Base-by-base conservation (phyloP, 129 eudicot genomes). In the Saposhnikovia divaricata region DNA sequence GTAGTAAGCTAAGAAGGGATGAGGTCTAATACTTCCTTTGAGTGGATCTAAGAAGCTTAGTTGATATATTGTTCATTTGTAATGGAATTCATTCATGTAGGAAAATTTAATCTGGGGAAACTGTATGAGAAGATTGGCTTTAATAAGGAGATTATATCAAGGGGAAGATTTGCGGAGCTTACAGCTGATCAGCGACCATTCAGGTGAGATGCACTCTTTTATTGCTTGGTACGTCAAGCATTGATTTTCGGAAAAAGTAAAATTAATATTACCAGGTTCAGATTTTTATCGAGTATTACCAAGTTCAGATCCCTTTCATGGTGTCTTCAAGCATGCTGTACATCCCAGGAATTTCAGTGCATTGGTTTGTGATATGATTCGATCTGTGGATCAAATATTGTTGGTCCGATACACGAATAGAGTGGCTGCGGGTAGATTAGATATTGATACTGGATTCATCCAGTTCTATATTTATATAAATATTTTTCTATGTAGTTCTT, bases 71-170 rank as follows among this genome's bases (percentile, higher is more conserved):
- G 50, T 16, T 50, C 57, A 50, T 18, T 50, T 50, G 57, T 50
- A 16, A 50, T 50, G 57, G 57, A 47, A 84, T 12, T 15, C 23
- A 16, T 50, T 15, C 57, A 71, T 83, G 79, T 48, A 93, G 98
- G 86, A 16, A 91, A 90, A 82, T 89, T 88, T 44, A 93, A 90
- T 78, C 46, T 89, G 85, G 89, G 82, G 71, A 89, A 87, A 75
- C 74, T 93, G 13, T 87, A 93, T 76, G 96, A 93, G 81, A 89
- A 46, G 79, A 88, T 93, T 77, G 98, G 98, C 74, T 93, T 87
- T 84, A 93, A 89, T 40, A 83, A 88, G 78, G 98, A 91, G 82
- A 83, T 87, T 81, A 87, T 93, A 84, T 91, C 98, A 51, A 91
- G 89, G 85, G 97, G 96, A 81, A 86, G 77, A 84, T 93, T 70